Base-by-base conservation (phyloP, 352 stramenopile species). In the Phytopythium boreale region DNA sequence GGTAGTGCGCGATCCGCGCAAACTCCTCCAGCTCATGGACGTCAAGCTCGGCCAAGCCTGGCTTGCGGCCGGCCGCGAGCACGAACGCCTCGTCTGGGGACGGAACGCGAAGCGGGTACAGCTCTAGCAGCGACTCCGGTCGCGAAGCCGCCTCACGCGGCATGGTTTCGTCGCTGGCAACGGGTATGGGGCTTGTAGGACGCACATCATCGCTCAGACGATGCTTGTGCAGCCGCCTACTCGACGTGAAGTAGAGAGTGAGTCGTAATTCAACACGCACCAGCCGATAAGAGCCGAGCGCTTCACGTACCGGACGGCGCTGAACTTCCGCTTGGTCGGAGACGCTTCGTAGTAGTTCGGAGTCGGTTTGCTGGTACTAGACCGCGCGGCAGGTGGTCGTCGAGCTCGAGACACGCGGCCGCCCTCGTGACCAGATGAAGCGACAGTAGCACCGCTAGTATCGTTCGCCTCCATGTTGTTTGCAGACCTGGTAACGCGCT, bases 1-100 rank as follows among this genome's bases (percentile, higher is more conserved):
- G 80, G 27, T 89, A 90, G 63, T 89, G 80, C 1, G 73, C 80
- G 15, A 88, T n/a, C 24, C 82, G 75, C 15, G 70, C 82, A 52
- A 89, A 90, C 15, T 69, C 67, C 26, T 82, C 64, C 19, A 90
- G 58, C 34, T 82, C 67, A 20, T 69, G 46, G 19, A 90, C 63
- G 34, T 89, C 67, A 14, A 87, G 62, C 44, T 87, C 77, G 5
- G 75, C 77, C 37, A 80, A 75, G 0, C 73, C 71, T 29, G 64
- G 72, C 15, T 62, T 50, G 5, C 69, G 67, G 50, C 71, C 74
- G 8, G 63, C 65, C 14, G 64, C 36, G 1, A 49, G 34, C 0
- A 75, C 11, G 11, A 82, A 79, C 3, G 59, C 5, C 2, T 53
- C 51, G n/a, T 75, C 53, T 2, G 52, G 69, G 0, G 46, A 58